Conservation (phyloP, 73 alveolate genomes). For the Halteria grandinella region DNA sequence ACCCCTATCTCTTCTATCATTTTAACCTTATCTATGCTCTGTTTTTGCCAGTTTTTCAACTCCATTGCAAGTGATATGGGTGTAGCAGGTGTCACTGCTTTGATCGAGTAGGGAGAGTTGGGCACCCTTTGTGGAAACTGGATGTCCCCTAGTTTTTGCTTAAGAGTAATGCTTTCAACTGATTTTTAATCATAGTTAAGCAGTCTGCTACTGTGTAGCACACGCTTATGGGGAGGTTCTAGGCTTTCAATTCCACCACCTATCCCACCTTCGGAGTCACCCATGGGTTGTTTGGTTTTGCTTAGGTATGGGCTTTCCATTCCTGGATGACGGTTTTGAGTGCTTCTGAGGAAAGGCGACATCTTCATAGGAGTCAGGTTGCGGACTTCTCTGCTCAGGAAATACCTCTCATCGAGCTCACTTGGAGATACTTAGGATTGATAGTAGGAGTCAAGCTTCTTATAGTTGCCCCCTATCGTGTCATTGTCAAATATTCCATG, state of each 20-base stretch:
- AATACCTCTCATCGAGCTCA: conserved; percentile 64
- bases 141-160: conserved; percentile 54
- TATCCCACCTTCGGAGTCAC: too few relatives aligned
- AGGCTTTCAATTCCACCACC: too few relatives aligned
- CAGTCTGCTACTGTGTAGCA: conserved; percentile 30
- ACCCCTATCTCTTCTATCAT: conserved; percentile 21
- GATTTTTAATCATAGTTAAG: conserved; percentile 32
- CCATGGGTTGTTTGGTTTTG: too few relatives aligned
- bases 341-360: conserved; percentile 61
- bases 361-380: conserved; percentile 42
- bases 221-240: conserved; percentile 36
- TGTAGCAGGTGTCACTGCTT: conserved; percentile 64
- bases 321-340: too few relatives aligned
- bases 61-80: conserved; percentile 73
- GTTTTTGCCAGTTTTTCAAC: conserved; percentile 68
- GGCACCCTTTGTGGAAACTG: conserved; percentile 66
- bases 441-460: conserved; percentile 32
- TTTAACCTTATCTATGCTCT: conserved; percentile 46
- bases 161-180: conserved; percentile 49
- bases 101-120: conserved; percentile 68
- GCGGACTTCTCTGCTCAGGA: conserved; percentile 22
- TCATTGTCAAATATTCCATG: conserved; percentile 38
- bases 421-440: conserved; percentile 1
- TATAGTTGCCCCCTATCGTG: background rate
- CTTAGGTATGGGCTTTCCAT: too few relatives aligned